These are phyloP conservation scores for Suillus tomentosus DNA, from an alignment of 768 basidiomycete genomes.

Conservation along the genomic window DNA sequence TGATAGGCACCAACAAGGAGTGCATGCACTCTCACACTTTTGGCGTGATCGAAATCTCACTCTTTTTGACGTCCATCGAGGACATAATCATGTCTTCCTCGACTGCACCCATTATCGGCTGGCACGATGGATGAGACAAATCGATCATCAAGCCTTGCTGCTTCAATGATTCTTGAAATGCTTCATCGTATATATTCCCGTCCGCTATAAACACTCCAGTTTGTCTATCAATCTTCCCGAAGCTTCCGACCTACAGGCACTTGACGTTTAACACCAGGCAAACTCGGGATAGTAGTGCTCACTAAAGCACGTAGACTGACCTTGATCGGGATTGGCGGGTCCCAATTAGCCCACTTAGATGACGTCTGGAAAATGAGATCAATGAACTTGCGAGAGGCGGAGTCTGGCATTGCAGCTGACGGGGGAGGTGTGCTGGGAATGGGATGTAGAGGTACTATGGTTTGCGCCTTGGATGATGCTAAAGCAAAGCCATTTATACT, in stretches of 20 bases:
- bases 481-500: not conserved
- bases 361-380: constrained; percentile 33
- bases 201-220: constrained; percentile 33
- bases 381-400: constrained; percentile 32
- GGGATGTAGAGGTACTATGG: not conserved
- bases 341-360: constrained; percentile 42
- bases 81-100: constrained; percentile 29
- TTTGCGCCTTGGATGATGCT: not conserved
- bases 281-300: not conserved
- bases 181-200: constrained; percentile 35
- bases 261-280: not conserved
- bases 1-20: not conserved
- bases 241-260: constrained; percentile 35
- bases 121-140: constrained; percentile 11
- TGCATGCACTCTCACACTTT: constrained; percentile 22
- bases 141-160: constrained; percentile 16
- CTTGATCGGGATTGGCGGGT: constrained; percentile 36
- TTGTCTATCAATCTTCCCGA: constrained; percentile 28
- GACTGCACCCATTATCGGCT: constrained; percentile 13
- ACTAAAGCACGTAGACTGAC: constrained; percentile 19
- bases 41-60: constrained; percentile 17
- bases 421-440: not conserved
- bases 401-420: not conserved
- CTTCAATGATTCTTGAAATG: constrained; percentile 23
- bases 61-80: constrained; percentile 24